Conservation (phyloP, 2,329 filamentous ascomycete species). For the Thielaviopsis populi region DNA sequence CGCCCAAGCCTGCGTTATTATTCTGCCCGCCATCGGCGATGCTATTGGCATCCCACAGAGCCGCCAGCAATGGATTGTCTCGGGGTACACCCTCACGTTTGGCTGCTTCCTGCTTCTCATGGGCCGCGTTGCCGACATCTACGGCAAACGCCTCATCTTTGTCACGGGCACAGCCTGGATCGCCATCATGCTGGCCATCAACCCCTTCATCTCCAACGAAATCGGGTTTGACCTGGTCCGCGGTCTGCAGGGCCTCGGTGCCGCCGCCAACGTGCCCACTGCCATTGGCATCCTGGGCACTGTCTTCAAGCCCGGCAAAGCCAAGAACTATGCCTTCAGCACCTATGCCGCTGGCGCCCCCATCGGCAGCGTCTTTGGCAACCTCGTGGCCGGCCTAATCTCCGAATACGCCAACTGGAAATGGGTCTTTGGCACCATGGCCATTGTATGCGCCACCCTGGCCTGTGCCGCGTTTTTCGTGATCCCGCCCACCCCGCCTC, state of each 20-base stretch:
- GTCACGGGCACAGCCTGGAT: conserved; percentile 49
- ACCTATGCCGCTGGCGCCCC: conserved; percentile 50
- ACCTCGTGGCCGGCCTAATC: conserved; percentile 48
- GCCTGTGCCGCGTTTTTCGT: conserved; percentile 42
- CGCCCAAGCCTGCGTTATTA: conserved; percentile 44
- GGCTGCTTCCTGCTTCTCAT: conserved; percentile 53
- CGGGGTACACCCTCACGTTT: conserved; percentile 49
- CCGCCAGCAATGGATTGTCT: conserved; percentile 51
- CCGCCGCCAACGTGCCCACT: conserved; percentile 54
- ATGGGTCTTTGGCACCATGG: conserved; percentile 52
- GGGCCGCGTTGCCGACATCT: conserved; percentile 53
- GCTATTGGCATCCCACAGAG: conserved; percentile 42
- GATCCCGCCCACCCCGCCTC: conserved; percentile 37
- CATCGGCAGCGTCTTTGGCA: conserved; percentile 49
- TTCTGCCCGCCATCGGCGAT: conserved; percentile 44
- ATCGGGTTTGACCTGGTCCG: conserved; percentile 53
- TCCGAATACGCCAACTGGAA: conserved; percentile 48
- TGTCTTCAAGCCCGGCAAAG: conserved; percentile 50
- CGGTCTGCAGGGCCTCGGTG: conserved; percentile 51
- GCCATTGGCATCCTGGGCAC: conserved; percentile 55
- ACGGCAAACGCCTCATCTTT: conserved; percentile 51
- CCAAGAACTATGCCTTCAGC: conserved; percentile 57
- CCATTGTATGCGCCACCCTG: conserved; percentile 42
- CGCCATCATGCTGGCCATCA: conserved; percentile 40
- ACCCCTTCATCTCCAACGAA: conserved; percentile 51